phyloP scores from a whole-genome alignment of 2,329 filamentous ascomycete genomes.

The Fusarium torulosum region DNA sequence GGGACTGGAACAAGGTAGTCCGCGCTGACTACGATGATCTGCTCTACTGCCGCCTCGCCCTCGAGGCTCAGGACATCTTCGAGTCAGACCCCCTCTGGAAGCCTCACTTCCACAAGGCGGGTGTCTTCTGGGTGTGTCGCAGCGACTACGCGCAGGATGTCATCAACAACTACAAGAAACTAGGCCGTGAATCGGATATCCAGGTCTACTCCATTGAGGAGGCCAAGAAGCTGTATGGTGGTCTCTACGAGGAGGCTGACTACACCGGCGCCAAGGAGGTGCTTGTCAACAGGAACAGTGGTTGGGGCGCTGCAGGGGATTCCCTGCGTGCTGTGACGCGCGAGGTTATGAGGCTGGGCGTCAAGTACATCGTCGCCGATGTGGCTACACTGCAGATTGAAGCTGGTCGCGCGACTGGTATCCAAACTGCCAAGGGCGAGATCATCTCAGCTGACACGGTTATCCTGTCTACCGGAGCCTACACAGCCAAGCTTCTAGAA shows the following conservation, averaged over 20 bases:
- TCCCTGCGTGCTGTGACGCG: conserved; percentile 67
- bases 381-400: conserved; percentile 63
- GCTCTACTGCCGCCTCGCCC: conserved; percentile 72
- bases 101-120: conserved; percentile 69
- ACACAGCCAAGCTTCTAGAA: conserved; percentile 68
- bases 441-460: conserved; percentile 63
- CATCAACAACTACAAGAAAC: conserved; percentile 63
- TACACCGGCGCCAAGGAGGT: conserved; percentile 71
- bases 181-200: conserved; percentile 57
- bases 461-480: conserved; percentile 68
- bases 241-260: conserved; percentile 70
- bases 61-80: conserved; percentile 75
- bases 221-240: conserved; percentile 65
- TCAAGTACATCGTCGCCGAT: conserved; percentile 69
- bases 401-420: conserved; percentile 61
- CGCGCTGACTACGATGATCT: conserved; percentile 59
- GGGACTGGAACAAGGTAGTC: conserved; percentile 61
- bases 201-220: conserved; percentile 61
- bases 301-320: conserved; percentile 74
- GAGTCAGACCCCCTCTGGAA: conserved; percentile 67
- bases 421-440: conserved; percentile 60
- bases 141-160: conserved; percentile 65
- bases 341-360: conserved; percentile 65
- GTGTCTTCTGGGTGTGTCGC: conserved; percentile 69
- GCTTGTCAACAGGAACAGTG: conserved; percentile 70